These are phyloP conservation scores for Botrytis medusae DNA, from an alignment of 2,329 filamentous ascomycete genomes.

Conservation along the genomic window DNA sequence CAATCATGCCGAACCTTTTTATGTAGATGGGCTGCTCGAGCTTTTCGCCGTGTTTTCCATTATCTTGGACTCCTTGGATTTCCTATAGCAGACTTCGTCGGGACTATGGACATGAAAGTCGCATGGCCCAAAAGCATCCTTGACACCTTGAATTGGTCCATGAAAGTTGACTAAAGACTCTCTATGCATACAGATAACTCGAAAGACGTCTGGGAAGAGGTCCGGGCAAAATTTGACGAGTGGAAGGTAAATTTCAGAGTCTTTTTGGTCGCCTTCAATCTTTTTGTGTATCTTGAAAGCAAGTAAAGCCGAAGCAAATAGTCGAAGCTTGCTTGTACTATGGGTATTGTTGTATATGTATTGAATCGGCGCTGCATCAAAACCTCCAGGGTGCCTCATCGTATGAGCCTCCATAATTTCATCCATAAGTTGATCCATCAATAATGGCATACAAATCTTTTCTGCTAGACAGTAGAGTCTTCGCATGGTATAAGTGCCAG, in stretches of 20 bases:
- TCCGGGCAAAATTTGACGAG: not conserved
- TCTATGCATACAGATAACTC: not conserved
- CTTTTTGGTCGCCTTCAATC: no score
- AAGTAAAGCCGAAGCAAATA: accelerated
- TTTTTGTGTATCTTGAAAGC: no score
- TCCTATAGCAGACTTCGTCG: not conserved
- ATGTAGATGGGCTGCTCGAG: no score
- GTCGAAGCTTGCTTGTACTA: not conserved
- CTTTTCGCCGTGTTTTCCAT: no score
- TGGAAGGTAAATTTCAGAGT: not conserved
- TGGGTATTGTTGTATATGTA: not conserved
- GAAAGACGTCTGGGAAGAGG: not conserved
- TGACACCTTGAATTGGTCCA: accelerated
- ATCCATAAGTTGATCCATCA: not conserved
- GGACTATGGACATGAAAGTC: not conserved
- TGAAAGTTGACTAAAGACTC: accelerated
- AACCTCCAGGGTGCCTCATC: not conserved
- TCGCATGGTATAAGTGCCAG: not conserved
- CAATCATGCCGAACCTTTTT: no score
- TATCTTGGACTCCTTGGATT: not conserved
- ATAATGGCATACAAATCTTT: constrained; percentile 1
- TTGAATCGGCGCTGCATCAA: not conserved
- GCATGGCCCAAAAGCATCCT: not conserved
- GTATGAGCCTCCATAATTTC: not conserved
- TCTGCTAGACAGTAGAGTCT: constrained; percentile 19